Evolutionary conservation across 306 rosid species (phyloP).

Genomic region (Vigna unguiculata): DNA sequence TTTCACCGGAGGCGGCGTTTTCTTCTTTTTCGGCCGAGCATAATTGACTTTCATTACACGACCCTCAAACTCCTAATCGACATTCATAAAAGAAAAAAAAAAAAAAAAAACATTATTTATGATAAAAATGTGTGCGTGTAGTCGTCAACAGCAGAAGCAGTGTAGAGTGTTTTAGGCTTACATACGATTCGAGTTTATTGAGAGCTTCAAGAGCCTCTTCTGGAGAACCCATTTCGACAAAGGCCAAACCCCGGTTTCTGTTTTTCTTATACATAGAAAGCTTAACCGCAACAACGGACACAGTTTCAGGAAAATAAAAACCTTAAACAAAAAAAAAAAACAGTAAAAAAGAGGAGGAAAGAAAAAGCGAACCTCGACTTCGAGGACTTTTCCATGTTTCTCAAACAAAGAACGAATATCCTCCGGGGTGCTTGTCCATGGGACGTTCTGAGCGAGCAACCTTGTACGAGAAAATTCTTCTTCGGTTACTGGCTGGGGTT

Average conservation of each 20-base stretch:
- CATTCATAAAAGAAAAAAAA: constrained; percentile 38
- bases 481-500: constrained; percentile 38
- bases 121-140: background rate
- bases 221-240: constrained; percentile 86
- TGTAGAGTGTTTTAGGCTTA: constrained; percentile 48
- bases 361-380: constrained; percentile 70
- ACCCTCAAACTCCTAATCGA: constrained; percentile 73
- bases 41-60: constrained; percentile 67
- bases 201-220: constrained; percentile 84
- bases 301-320: constrained; percentile 12
- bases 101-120: background rate
- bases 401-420: constrained; percentile 81
- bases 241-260: constrained; percentile 94
- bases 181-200: constrained; percentile 74
- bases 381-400: constrained; percentile 73
- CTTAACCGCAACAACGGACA: constrained; percentile 48
- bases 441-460: constrained; percentile 87
- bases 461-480: constrained; percentile 62
- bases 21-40: constrained; percentile 69
- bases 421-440: constrained; percentile 86
- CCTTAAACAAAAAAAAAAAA: background rate
- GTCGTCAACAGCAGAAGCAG: background rate
- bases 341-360: background rate
- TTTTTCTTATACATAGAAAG: constrained; percentile 80
- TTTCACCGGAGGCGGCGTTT: constrained; percentile 55